Evolutionary conservation across 179 eudicot genomes (phyloP), one percentile per base, ranked within the genome.

Genomic region (Camellia oleifera): DNA sequence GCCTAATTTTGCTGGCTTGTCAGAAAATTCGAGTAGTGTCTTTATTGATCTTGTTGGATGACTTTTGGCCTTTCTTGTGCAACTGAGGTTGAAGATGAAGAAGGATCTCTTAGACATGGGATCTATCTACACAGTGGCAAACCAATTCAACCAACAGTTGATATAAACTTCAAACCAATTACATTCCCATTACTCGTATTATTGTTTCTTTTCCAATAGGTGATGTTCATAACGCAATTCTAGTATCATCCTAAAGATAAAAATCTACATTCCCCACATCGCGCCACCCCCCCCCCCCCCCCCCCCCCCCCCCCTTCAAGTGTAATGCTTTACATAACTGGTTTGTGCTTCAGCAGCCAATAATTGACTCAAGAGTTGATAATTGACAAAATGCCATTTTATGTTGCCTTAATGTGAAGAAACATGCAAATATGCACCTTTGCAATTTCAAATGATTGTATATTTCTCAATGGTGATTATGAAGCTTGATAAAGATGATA

Each of bases 381-480:
- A 40, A 7, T 54, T 13, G 58, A 77, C 69, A 50, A 63, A 60
- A 70, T 70, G 20, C 20, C 57, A 45, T 18, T 62, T 62, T 46
- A 6, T 9, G 2, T 10, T 20, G 45, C 6, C 44, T 14, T 1
- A 61, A 4, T 62, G 56, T 61, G 18, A 60, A 63, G 20, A 76
- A 62, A 76, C 60, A 63, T 64, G 42, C 7, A 13, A 20, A 7
- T 32, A 44, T n/a, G 26, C 26, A 50, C 10, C 32, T 62, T 8
- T 11, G 11, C 26, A 3, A 18, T 44, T 10, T 44, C 54, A 61
- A 62, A 11, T 11, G 45, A 76, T 23, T 76, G 14, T 63, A 63
- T 4, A 65, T 26, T 75, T 61, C 68, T 76, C 12, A 48, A 48
- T 76, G 12, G 20, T 63, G 70, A 63, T 52, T 61, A 46, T 76